Base-by-base conservation (phyloP, 2,329 filamentous ascomycete species). In the Hymenoscyphus salicellus region DNA sequence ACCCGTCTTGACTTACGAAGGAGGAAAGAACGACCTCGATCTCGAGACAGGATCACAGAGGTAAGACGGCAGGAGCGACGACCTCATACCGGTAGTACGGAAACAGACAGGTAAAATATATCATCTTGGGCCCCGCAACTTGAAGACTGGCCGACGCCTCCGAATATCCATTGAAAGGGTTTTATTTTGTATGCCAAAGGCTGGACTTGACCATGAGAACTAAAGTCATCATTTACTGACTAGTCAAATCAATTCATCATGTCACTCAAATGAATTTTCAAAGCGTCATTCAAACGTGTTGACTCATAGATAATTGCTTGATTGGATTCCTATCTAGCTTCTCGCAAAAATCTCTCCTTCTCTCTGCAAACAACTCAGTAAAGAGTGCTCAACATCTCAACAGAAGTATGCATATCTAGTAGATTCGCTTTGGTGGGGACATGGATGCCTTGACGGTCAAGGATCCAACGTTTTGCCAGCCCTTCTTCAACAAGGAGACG, bases 371-470 rank as follows among this genome's bases (percentile, higher is more conserved):
- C 65, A 71, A 64, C 71, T 75, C 70, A 73, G 57, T 69, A 55
- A 73, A 74, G 72, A 73, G 71, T 63, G 67, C 65, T 61, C 33
- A 70, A 64, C 63, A 67, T 28, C 55, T 46, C 68, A n/a, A 62
- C 46, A 52, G 20, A 23, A 52, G 8, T 52, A 52, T 52, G 46
- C 8, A 52, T 52, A 72, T 76, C 72, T 98, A 99, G 89, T 97
- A 99, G 76, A 99, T 84, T 79, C 95, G 93, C 88, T 93, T 95
- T 75, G 95, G 95, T 75, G 95, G 95, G 82, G 92, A 97, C 95
- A 99, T 99, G 86, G 91, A 91, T 84, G 95, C 95, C 92, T 99
- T 99, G 88, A 99, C 95, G 81, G 93, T 97, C 85, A 99, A 88
- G 87, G 91, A 95, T 81, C 95, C 95, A 78, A 99, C 95, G 89